These are phyloP conservation scores for Raphanus hybrid DNA, from an alignment of 441 rosid genomes.

Conservation along the genomic window DNA sequence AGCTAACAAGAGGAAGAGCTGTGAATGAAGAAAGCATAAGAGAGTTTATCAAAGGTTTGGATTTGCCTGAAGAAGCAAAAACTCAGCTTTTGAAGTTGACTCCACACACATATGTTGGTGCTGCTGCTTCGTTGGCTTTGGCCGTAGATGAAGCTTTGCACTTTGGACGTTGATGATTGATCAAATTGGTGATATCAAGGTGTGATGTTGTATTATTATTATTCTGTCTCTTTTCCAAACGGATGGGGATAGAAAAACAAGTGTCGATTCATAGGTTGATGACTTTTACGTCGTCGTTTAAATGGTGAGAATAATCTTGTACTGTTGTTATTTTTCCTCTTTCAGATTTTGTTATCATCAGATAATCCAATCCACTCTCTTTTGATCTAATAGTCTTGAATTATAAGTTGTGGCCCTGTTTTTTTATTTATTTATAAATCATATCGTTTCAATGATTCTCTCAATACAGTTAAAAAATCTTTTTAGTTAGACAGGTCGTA, in stretches of 20 bases:
- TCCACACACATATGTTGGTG: conserved; percentile 81
- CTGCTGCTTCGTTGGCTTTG: conserved; percentile 69
- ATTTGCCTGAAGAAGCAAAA: conserved; percentile 74
- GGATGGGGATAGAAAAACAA: neutral
- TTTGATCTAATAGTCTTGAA: neutral
- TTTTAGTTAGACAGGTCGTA: neutral
- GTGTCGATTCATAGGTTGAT: neutral
- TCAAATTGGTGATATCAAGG: neutral
- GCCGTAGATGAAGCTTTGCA: conserved; percentile 54
- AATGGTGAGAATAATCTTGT: neutral
- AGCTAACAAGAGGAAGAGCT: conserved; percentile 86
- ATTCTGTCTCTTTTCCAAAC: neutral
- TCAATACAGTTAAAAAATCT: neutral
- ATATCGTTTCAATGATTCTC: neutral
- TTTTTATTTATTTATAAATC: neutral
- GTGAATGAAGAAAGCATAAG: conserved; percentile 82
- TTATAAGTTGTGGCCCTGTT: conserved; percentile 9
- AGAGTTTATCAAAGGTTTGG: conserved; percentile 76
- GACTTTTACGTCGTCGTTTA: neutral
- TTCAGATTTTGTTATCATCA: neutral
- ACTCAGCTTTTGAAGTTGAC: conserved; percentile 64
- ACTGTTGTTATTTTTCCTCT: neutral
- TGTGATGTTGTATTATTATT: conserved; percentile 23
- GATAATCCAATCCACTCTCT: neutral
- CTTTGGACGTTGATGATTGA: conserved; percentile 18